Evolutionary conservation across 345 rosid species (phyloP).

Genomic region (Populus pruinosa): DNA sequence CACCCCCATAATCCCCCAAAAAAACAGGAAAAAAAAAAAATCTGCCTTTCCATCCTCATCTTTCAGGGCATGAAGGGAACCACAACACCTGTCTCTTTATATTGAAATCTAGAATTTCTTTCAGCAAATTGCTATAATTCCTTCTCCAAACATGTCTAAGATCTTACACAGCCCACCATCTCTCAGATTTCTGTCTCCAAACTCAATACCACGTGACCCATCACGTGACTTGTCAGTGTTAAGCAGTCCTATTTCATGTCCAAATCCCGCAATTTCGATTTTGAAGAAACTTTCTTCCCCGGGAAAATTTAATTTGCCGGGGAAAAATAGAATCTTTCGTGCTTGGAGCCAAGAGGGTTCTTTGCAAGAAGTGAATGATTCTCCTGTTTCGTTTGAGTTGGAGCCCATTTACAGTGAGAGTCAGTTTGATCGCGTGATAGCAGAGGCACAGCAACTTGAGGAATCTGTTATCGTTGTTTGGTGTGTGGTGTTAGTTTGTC

Average conservation of each 20-base stretch:
- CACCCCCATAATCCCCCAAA: no score
- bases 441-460: conserved; percentile 69
- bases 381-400: conserved; percentile 59
- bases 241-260: not conserved
- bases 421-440: conserved; percentile 70
- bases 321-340: conserved; percentile 16
- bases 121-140: not conserved
- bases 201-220: conserved; percentile 5
- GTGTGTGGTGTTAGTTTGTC: conserved; percentile 29
- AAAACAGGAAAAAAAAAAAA: no score
- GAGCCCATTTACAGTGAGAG: conserved; percentile 53
- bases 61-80: no score
- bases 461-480: conserved; percentile 64
- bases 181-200: conserved; percentile 9
- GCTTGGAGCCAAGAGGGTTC: conserved; percentile 38
- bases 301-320: conserved; percentile 4
- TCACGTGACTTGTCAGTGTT: conserved; percentile 15
- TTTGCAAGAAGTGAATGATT: conserved; percentile 49
- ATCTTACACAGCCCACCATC: conserved; percentile 32
- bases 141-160: conserved; percentile 21
- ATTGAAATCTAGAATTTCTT: not conserved
- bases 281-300: conserved; percentile 14
- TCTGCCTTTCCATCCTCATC: no score
- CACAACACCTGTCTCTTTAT: no score
- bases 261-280: conserved; percentile 9